Evolutionary conservation across 1,284 basidiomycete genomes (phyloP), one percentile per base, ranked within the genome.

Genomic region (Ustilago vetiveriae): DNA sequence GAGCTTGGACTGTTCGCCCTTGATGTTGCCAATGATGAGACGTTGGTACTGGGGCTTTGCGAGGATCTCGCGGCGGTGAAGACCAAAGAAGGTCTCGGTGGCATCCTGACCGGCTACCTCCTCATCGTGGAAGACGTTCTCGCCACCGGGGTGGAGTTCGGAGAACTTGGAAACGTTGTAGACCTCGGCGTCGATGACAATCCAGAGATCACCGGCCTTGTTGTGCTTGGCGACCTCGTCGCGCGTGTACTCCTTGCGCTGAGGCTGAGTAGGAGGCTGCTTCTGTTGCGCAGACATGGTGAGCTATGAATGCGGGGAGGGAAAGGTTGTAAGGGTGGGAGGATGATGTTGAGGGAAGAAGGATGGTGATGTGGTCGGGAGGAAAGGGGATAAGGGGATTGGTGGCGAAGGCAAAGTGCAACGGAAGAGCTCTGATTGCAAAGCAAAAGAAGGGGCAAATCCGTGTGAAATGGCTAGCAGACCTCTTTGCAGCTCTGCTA

Each of bases 161-260:
- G 75, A 47, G 46, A 82, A 82, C 62, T 81, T 80, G 69, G 72
- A 76, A 66, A 82, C 49, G 62, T 82, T 75, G 75, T 81, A 82
- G 53, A 82, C 76, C 51, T 72, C 69, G 38, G 73, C 69, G 57
- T 81, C 80, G 30, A 82, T 77, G 67, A 92, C 88, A 19, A 95
- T 91, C 92, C 92, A 94, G 55, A 90, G 84, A 81, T 95, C 92
- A 58, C 92, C 90, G 84, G 92, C 90, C 84, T 87, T 90, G 84
- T 90, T 92, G 85, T 95, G 93, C 85, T 91, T 90, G 55, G 89
- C 89, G 47, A 95, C 91, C 50, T 95, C 92, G 37, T 87, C 90
- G 29, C 86, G 80, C 2, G 89, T 88, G 83, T 86, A 92, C 48
- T 82, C 73, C 82, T 86, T 82, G 57, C 57, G 62, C 57, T 67